Evolutionary conservation across 2,329 filamentous ascomycete genomes (phyloP).

Genomic region (Neofusicoccum laricinum): DNA sequence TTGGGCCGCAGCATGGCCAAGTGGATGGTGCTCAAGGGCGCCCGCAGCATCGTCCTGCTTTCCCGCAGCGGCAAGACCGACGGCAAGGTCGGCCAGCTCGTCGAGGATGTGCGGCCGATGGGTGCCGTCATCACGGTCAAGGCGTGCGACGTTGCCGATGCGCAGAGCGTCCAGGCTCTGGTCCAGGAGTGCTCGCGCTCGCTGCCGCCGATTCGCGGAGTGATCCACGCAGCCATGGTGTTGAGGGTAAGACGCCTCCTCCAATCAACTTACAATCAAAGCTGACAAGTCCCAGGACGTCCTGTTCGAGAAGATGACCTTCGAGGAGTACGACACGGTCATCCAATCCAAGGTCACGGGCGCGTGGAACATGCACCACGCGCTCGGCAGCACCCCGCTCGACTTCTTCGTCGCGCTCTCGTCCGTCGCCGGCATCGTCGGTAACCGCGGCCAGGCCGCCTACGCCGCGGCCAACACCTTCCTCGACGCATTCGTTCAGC

Average conservation of each 20-base stretch:
- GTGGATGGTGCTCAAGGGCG: slow-evolving; percentile 28
- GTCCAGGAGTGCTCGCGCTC: neutral
- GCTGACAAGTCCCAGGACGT: neutral
- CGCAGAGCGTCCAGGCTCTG: neutral
- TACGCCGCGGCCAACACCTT: slow-evolving; percentile 32
- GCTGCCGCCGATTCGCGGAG: slow-evolving; percentile 23
- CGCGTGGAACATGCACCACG: slow-evolving; percentile 26
- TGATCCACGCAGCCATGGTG: slow-evolving; percentile 29
- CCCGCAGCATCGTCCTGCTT: slow-evolving; percentile 24
- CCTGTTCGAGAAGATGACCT: slow-evolving; percentile 12
- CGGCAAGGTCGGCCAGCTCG: neutral
- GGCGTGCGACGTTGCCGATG: slow-evolving; percentile 12
- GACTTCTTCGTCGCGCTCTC: slow-evolving; percentile 21
- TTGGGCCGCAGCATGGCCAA: slow-evolving; percentile 27
- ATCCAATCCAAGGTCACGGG: slow-evolving; percentile 29
- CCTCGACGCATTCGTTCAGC: slow-evolving; percentile 27
- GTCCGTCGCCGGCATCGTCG: slow-evolving; percentile 21
- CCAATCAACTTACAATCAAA: slow-evolving; percentile 19
- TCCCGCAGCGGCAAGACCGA: slow-evolving; percentile 18
- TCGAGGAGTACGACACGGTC: slow-evolving; percentile 20
- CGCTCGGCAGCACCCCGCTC: slow-evolving; percentile 24
- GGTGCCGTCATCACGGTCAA: slow-evolving; percentile 7
- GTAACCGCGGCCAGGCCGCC: slow-evolving; percentile 26
- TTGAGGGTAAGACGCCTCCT: slow-evolving; percentile 20
- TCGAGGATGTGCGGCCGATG: neutral